Conservation (phyloP, 2,329 filamentous ascomycete genomes). For the Aureobasidium sp. region DNA sequence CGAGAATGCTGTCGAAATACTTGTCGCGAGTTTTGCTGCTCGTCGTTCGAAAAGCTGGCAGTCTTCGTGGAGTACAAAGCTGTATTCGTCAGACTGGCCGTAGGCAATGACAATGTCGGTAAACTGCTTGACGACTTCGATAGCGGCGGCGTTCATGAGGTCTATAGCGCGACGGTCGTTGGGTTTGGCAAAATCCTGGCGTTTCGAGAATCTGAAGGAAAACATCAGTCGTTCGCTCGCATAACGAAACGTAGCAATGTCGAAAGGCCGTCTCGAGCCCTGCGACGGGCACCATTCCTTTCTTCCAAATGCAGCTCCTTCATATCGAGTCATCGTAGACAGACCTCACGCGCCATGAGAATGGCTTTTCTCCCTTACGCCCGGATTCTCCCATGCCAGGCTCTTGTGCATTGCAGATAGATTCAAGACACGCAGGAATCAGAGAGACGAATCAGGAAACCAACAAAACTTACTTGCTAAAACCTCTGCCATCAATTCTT, state of each 20-base stretch:
- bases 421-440: no score
- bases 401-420: neutral
- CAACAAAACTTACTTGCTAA: slow-evolving; percentile 67
- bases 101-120: slow-evolving; percentile 84
- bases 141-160: slow-evolving; percentile 92
- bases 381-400: neutral
- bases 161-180: slow-evolving; percentile 83
- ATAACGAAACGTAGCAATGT: neutral
- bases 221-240: neutral
- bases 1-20: slow-evolving; percentile 87
- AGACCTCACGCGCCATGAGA: no score
- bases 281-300: no score
- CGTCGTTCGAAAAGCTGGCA: slow-evolving; percentile 80
- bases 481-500: slow-evolving; percentile 86
- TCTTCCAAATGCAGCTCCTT: no score
- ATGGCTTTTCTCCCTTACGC: neutral
- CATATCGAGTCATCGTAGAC: no score
- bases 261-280: no score
- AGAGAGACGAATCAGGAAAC: neutral
- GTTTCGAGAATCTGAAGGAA: slow-evolving; percentile 61
- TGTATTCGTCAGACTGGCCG: slow-evolving; percentile 91
- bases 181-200: slow-evolving; percentile 82
- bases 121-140: slow-evolving; percentile 72
- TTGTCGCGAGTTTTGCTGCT: slow-evolving; percentile 80
- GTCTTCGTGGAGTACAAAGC: slow-evolving; percentile 82